Evolutionary conservation across 768 basidiomycete genomes (phyloP).

Genomic region (Mycena alexandri): DNA sequence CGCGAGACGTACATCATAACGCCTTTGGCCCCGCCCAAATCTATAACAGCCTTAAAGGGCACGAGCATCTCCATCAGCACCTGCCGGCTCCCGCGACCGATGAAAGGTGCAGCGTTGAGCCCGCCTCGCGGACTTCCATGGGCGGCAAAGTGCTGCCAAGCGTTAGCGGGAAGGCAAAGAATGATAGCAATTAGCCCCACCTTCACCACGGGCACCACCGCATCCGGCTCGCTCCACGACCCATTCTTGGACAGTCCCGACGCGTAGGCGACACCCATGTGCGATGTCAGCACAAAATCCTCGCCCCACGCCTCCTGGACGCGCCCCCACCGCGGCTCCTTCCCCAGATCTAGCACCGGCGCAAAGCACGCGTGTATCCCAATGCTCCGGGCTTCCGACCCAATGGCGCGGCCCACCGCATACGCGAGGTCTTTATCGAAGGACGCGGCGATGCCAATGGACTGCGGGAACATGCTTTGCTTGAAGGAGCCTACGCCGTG

Average conservation of each 20-base stretch:
- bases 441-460: slow-evolving; percentile 41
- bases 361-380: slow-evolving; percentile 44
- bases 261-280: slow-evolving; percentile 43
- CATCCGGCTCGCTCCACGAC: slow-evolving; percentile 40
- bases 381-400: slow-evolving; percentile 41
- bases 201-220: slow-evolving; percentile 45
- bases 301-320: slow-evolving; percentile 45
- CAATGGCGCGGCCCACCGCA: slow-evolving; percentile 42
- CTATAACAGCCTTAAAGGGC: slow-evolving; percentile 43
- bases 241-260: slow-evolving; percentile 43
- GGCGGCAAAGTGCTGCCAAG: slow-evolving; percentile 46
- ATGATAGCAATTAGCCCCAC: too few species aligned
- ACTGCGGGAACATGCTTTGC: slow-evolving; percentile 43
- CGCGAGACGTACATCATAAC: slow-evolving; percentile 40
- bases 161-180: too few species aligned
- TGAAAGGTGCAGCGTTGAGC: slow-evolving; percentile 41
- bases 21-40: slow-evolving; percentile 41
- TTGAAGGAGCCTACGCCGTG: slow-evolving; percentile 45
- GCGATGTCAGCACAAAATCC: slow-evolving; percentile 43
- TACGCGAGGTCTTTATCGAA: slow-evolving; percentile 42
- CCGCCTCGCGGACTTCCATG: slow-evolving; percentile 42
- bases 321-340: slow-evolving; percentile 45
- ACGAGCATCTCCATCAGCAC: slow-evolving; percentile 43
- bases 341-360: slow-evolving; percentile 44
- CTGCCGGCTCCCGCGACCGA: slow-evolving; percentile 39